Percentiles rank a stretch among this genome's conserved stretches.
Conservation (phyloP, 2,329 filamentous ascomycete species). For the Exophiala sp. region DNA sequence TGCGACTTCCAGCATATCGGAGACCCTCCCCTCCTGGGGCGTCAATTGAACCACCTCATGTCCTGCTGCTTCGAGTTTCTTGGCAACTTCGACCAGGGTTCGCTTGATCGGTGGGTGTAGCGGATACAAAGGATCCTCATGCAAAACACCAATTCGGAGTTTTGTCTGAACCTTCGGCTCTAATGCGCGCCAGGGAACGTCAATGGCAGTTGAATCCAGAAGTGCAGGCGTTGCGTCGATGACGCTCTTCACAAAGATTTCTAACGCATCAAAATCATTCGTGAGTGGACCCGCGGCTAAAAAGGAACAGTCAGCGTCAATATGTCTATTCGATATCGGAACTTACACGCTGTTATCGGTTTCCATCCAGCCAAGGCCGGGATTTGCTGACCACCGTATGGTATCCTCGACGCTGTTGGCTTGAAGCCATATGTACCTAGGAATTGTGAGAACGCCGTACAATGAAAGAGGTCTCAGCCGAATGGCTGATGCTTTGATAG, state of each 20-base stretch:
- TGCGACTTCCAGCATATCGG: constrained; percentile 27
- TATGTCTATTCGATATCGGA: no score
- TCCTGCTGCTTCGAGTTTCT: constrained; percentile 55
- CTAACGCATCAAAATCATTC: constrained; percentile 29
- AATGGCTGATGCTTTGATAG: no score
- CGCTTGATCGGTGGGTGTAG: constrained; percentile 57
- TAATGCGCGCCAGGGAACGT: constrained; percentile 30
- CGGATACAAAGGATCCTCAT: constrained; percentile 46
- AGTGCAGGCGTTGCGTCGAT: constrained; percentile 25
- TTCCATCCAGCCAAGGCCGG: constrained; percentile 25
- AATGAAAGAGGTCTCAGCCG: no score
- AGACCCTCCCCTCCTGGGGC: constrained; percentile 12
- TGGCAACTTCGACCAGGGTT: constrained; percentile 32
- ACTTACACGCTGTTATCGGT: constrained; percentile 15
- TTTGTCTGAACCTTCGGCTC: constrained; percentile 5
- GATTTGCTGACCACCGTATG: constrained; percentile 30
- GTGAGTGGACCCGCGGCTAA: constrained; percentile 22
- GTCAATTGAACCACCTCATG: constrained; percentile 39
- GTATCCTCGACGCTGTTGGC: constrained; percentile 33
- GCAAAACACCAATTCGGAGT: constrained; percentile 49
- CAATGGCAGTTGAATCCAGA: constrained; percentile 28
- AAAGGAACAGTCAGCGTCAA: no score
- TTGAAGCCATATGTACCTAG: constrained; percentile 35
- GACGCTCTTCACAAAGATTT: constrained; percentile 27
- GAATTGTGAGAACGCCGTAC: not conserved